These are phyloP conservation scores for Pythium plurisporium DNA, from an alignment of 352 stramenopile species.

Conservation along the genomic window DNA sequence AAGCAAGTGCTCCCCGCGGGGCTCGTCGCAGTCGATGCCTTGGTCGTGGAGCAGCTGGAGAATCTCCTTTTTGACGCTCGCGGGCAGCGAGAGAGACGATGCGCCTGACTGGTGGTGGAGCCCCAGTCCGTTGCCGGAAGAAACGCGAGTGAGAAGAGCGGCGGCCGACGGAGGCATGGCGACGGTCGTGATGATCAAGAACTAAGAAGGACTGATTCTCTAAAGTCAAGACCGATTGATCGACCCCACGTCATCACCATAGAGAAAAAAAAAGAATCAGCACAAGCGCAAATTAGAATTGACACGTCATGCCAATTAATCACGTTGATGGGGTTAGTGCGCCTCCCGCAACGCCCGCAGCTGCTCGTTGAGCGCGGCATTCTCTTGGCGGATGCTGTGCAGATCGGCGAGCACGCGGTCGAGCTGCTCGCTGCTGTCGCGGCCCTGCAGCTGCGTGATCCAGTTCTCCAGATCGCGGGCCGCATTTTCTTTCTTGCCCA, in stretches of 20 bases:
- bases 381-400: conserved; percentile 63
- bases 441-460: conserved; percentile 74
- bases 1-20: not conserved
- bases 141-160: not conserved
- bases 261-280: not conserved
- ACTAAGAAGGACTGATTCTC: no score
- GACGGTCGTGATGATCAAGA: no score
- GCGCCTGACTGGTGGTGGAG: no score
- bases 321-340: not conserved
- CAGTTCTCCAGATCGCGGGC: conserved; percentile 77
- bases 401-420: conserved; percentile 73
- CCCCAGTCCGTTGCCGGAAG: no score
- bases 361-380: conserved; percentile 32
- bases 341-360: conserved; percentile 22
- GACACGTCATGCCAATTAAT: not conserved
- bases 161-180: no score
- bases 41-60: not conserved
- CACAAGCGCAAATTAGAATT: not conserved
- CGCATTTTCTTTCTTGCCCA: conserved; percentile 76
- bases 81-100: no score
- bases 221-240: not conserved
- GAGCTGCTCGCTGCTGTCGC: conserved; percentile 63
- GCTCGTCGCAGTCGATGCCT: not conserved
- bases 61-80: not conserved
- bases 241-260: conserved; percentile 1